Percentiles rank a stretch among this genome's conserved stretches.
Evolutionary conservation across 1,284 basidiomycete genomes (phyloP).

Genomic region (Malassezia psittaci): DNA sequence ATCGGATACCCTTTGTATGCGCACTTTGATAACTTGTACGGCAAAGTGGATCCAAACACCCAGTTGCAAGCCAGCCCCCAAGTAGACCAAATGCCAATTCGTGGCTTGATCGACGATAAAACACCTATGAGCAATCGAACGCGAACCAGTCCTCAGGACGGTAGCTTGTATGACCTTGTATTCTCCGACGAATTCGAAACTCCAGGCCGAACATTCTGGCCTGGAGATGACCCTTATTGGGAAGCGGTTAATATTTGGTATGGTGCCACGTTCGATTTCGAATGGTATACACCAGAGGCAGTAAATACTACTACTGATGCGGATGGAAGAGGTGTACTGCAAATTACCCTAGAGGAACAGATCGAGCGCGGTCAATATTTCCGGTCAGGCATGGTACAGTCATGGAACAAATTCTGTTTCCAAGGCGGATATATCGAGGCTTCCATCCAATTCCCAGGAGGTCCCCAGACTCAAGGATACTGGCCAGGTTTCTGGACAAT

Average conservation of each 20-base stretch:
- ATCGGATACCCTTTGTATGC: slow-evolving; percentile 42
- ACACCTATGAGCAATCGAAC: slow-evolving; percentile 23
- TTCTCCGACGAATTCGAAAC: slow-evolving; percentile 62
- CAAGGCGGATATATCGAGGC: slow-evolving; percentile 46
- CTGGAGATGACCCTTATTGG: slow-evolving; percentile 46
- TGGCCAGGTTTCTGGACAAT: slow-evolving; percentile 50
- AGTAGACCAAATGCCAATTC: background rate
- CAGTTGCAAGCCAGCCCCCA: background rate
- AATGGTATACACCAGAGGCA: slow-evolving; percentile 48
- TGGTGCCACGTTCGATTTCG: slow-evolving; percentile 39
- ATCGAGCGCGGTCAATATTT: slow-evolving; percentile 40
- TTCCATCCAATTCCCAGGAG: slow-evolving; percentile 29
- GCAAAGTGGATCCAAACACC: background rate
- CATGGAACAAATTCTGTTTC: slow-evolving; percentile 48
- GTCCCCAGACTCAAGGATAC: slow-evolving; percentile 48
- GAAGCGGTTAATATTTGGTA: slow-evolving; percentile 46
- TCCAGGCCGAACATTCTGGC: slow-evolving; percentile 57
- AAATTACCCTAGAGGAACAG: slow-evolving; percentile 31
- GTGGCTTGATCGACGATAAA: slow-evolving; percentile 29
- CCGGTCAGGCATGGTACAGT: slow-evolving; percentile 45
- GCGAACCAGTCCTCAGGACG: slow-evolving; percentile 18
- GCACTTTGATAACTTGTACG: slow-evolving; percentile 26
- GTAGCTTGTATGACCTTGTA: slow-evolving; percentile 54
- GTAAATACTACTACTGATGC: slow-evolving; percentile 19
- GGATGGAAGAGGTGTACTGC: slow-evolving; percentile 23